A percentile compares a stretch with the other conserved stretches of the same genome.
Evolutionary conservation across 495 filamentous ascomycete genomes (phyloP).

Genomic region (Friedmanniomyces simplex): DNA sequence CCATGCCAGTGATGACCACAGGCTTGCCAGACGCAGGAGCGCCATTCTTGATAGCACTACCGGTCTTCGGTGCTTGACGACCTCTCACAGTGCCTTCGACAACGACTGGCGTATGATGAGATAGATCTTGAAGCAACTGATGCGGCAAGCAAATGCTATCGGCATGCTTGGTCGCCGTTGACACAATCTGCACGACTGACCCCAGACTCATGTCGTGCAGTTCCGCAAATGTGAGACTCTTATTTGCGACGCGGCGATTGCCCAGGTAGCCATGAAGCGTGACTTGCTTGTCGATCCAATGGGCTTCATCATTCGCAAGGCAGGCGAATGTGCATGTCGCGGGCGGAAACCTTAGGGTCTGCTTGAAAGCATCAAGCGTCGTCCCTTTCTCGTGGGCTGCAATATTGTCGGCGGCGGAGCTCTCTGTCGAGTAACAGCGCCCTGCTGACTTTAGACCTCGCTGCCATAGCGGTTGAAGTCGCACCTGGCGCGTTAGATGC

Average conservation of each 20-base stretch:
- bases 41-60: background rate
- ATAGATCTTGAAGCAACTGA: constrained; percentile 3
- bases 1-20: constrained; percentile 37
- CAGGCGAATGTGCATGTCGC: constrained; percentile 2
- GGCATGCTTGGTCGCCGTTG: constrained; percentile 18
- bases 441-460: background rate
- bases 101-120: constrained; percentile 13
- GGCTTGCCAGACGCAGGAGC: background rate
- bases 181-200: constrained; percentile 18
- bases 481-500: background rate
- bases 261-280: constrained; percentile 65
- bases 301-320: constrained; percentile 1
- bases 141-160: constrained; percentile 16
- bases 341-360: constrained; percentile 8
- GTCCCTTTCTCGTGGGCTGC: background rate
- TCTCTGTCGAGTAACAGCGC: background rate
- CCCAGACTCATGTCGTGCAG: constrained; percentile 35
- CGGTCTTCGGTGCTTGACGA: constrained; percentile 5
- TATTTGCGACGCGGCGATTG: constrained; percentile 49
- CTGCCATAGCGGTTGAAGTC: background rate
- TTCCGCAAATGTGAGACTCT: constrained; percentile 59
- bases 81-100: constrained; percentile 13
- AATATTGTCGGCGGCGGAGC: background rate
- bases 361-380: constrained; percentile 12
- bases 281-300: constrained; percentile 40